Conservation (phyloP, 768 basidiomycete species). For the Tylopilus cervinicoccineus region DNA sequence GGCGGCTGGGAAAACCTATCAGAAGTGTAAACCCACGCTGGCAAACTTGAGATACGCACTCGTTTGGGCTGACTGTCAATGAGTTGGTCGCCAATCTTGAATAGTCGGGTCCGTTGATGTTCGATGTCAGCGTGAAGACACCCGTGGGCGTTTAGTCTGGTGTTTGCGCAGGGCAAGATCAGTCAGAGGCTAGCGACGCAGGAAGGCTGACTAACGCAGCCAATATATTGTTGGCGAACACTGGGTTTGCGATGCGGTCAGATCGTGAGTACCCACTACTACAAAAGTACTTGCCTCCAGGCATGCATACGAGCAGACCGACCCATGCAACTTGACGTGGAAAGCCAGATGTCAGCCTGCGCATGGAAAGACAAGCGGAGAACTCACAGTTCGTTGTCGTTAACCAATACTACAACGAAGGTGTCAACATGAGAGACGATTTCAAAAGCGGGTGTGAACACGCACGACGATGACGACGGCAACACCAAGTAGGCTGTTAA, state of each 20-base stretch:
- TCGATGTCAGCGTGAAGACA: constrained; percentile 9
- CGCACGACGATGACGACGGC: constrained; percentile 11
- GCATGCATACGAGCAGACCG: constrained; percentile 12
- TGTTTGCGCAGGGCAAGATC: neutral
- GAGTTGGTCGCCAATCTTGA: constrained; percentile 1
- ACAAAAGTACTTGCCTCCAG: constrained; percentile 12
- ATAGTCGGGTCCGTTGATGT: constrained; percentile 6
- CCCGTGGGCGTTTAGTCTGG: constrained; percentile 13
- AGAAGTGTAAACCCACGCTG: neutral
- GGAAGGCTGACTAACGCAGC: constrained; percentile 12
- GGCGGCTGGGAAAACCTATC: constrained; percentile 10
- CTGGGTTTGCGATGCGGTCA: constrained; percentile 1
- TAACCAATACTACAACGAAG: constrained; percentile 14
- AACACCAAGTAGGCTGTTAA: constrained; percentile 9
- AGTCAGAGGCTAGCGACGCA: neutral
- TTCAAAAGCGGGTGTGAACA: neutral
- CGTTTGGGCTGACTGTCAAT: constrained; percentile 1
- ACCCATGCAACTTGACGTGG: constrained; percentile 14
- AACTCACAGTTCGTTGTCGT: constrained; percentile 11
- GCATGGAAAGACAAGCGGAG: neutral
- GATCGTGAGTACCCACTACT: neutral
- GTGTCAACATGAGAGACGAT: neutral
- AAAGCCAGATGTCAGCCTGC: neutral
- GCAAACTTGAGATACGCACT: constrained; percentile 1
- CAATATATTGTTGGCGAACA: constrained; percentile 18